Base-by-base conservation (phyloP, 768 basidiomycete genomes). In the Tulasnella sp. region DNA sequence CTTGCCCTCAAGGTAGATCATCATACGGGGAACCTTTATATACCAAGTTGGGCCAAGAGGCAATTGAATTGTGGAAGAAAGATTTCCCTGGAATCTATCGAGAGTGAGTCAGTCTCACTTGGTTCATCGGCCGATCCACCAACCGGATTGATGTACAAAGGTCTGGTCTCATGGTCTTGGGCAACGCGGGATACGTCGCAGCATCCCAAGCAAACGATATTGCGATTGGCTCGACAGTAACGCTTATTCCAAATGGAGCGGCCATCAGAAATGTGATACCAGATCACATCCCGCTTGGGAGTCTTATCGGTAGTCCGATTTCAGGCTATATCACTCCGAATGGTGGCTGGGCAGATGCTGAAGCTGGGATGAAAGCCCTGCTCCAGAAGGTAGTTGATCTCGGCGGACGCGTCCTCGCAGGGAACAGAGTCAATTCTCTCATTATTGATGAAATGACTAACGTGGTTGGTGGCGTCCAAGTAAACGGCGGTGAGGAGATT, bases 321-420 rank as follows among this genome's bases (percentile, higher is more conserved):
- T 8, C 24, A 30, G 88, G 85, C 1, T 94, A 86, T 67, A 64
- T 86, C 47, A 95, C 92, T 66, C 73, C 72, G 7, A 83, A 87
- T 38, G 81, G 86, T 1, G 93, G 93, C 13, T 97, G 93, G 93
- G 89, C 81, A 2, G 76, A 85, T 66, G 89, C 93, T 1, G 75
- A 77, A 0, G 79, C 84, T 67, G 89, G 85, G 2, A 66, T 91
- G 8, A 66, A 70, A 2, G 67, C 77, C 9, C 71, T 88, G 60
- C 77, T 84, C 52, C 67, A 71, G 27, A 78, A 75, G 45, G 82
- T 95, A 3, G 67, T 68, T n/a, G 67, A 73, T 10, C 73, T 82
- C 44, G 84, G 84, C 0, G 90, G 83, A 0, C 75, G 72, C 23
- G 71, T 95, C 29, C 26, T 84, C 3, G 63, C 76, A 0, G 83